phyloP scores from a whole-genome alignment of 345 rosid genomes.

The Sapria himalayana region DNA sequence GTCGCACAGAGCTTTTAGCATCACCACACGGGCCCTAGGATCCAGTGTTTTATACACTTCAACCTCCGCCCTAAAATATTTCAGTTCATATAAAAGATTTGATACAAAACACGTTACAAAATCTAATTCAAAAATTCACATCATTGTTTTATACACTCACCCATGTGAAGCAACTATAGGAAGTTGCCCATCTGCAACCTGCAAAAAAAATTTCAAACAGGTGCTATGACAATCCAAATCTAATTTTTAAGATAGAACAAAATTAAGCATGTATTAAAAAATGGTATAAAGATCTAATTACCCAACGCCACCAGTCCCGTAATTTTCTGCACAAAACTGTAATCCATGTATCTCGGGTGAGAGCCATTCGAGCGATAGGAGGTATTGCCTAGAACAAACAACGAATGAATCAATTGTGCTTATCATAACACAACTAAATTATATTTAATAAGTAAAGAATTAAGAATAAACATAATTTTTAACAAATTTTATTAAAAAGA shows the following conservation, averaged over 20 bases:
- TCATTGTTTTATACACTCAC: too few species aligned
- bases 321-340: conserved; percentile 93
- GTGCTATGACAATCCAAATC: too few species aligned
- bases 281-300: conserved; percentile 18
- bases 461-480: too few species aligned
- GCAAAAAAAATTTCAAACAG: conserved; percentile 12
- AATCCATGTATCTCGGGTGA: conserved; percentile 94
- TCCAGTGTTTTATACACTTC: conserved; percentile 73
- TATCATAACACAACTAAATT: not conserved
- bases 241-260: conserved; percentile 5
- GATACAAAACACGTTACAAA: too few species aligned
- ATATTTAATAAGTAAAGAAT: too few species aligned
- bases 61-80: conserved; percentile 46
- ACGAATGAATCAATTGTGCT: conserved; percentile 2
- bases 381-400: conserved; percentile 50
- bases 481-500: too few species aligned
- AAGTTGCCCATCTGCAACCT: conserved; percentile 98
- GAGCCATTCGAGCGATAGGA: conserved; percentile 86
- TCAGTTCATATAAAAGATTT: too few species aligned
- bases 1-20: conserved; percentile 89
- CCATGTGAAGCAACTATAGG: conserved; percentile 94
- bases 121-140: conserved; percentile 9
- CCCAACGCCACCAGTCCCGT: conserved; percentile 99
- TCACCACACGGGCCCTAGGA: conserved; percentile 86
- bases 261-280: conserved; percentile 10